These are phyloP conservation scores for Neurospora hispaniola DNA, from an alignment of 495 filamentous ascomycete species.

Conservation along the genomic window DNA sequence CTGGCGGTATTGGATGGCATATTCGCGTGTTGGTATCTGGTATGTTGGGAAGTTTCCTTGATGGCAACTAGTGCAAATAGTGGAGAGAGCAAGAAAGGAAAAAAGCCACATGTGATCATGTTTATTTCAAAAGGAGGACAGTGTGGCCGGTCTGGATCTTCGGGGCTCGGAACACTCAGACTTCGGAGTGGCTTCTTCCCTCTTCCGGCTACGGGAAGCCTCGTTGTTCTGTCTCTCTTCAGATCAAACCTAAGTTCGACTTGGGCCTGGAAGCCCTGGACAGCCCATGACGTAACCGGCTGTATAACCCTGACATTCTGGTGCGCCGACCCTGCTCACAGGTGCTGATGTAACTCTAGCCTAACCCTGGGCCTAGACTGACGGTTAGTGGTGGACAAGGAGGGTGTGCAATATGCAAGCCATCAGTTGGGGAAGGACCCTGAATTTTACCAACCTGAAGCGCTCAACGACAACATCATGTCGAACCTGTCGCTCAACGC, in stretches of 20 bases:
- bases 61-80: not conserved
- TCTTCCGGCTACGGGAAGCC: not conserved
- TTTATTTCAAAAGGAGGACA: not conserved
- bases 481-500: not conserved
- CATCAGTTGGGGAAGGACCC: conserved; percentile 24
- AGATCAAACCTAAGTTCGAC: not conserved
- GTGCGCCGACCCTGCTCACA: not conserved
- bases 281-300: not conserved
- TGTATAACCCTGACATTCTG: not conserved
- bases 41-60: not conserved
- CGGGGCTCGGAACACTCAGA: not conserved
- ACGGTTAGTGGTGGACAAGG: conserved; percentile 7
- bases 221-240: not conserved
- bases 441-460: conserved; percentile 11
- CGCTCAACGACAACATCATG: not conserved
- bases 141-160: not conserved
- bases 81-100: not conserved
- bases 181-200: not conserved
- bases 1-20: not conserved
- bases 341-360: conserved; percentile 1
- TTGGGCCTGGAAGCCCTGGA: not conserved
- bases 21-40: not conserved
- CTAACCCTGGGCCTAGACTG: not conserved
- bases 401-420: conserved; percentile 17
- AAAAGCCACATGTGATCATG: not conserved